A percentile compares a stretch with the other conserved stretches of the same genome.
Conservation (phyloP, 2,329 filamentous ascomycete genomes). For the Trichoderma afroharzianum region DNA sequence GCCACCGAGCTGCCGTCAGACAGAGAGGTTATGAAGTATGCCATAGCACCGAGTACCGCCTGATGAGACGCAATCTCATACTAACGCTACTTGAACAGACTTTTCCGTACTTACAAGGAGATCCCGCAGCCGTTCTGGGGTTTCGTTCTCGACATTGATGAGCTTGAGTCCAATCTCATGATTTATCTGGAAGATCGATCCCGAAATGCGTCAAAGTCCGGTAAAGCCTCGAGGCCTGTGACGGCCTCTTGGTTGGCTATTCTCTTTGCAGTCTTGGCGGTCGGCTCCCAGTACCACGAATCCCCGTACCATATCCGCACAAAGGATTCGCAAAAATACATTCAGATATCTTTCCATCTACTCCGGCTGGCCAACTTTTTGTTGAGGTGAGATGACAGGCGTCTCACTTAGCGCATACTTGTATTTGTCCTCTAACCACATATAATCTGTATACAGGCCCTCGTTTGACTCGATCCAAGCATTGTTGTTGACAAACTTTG, state of each 20-base stretch:
- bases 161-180: slow-evolving; percentile 62
- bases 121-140: slow-evolving; percentile 67
- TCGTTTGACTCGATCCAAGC: slow-evolving; percentile 65
- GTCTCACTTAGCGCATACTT: not conserved
- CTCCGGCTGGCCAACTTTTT: slow-evolving; percentile 61
- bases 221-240: slow-evolving; percentile 47
- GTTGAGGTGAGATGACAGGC: slow-evolving; percentile 41
- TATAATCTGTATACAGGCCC: slow-evolving; percentile 38
- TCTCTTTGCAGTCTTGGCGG: slow-evolving; percentile 61
- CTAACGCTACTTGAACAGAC: slow-evolving; percentile 35
- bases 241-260: slow-evolving; percentile 65
- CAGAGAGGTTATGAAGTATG: slow-evolving; percentile 63
- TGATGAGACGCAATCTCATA: not conserved
- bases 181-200: slow-evolving; percentile 62
- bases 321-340: slow-evolving; percentile 56
- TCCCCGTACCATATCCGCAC: slow-evolving; percentile 60
- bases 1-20: slow-evolving; percentile 60
- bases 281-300: slow-evolving; percentile 64
- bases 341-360: slow-evolving; percentile 64
- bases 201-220: slow-evolving; percentile 47
- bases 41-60: not conserved
- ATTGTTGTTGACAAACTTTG: slow-evolving; percentile 59
- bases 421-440: not conserved
- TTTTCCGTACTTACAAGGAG: slow-evolving; percentile 64
- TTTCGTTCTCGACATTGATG: slow-evolving; percentile 63